Base-by-base conservation (phyloP, 2,329 filamentous ascomycete species). In the Cryphonectria naterciae region DNA sequence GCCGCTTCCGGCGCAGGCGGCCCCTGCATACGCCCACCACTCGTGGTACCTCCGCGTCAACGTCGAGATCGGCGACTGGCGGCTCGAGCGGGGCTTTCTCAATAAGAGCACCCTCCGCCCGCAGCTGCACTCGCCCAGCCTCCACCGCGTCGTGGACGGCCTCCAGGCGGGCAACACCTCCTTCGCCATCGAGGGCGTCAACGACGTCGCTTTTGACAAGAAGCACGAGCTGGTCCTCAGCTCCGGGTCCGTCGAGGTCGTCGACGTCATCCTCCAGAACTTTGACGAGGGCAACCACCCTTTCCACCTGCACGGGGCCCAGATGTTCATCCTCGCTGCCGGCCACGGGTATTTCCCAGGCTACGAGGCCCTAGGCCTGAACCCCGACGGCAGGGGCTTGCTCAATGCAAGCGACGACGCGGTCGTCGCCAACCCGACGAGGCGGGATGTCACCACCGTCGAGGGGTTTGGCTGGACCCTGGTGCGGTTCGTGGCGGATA, bases 251-350 rank as follows among this genome's bases (percentile, higher is more conserved):
- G 74, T 82, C 39, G 80, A 84, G 72, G 83, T 87, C 10, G 83
- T 91, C 35, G 88, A 91, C 75, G 81, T 91, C 46, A 79, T 91
- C 46, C 81, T 91, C 4, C 89, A 90, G 78, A 91, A 90, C 75
- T 83, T 88, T 72, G 88, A 91, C 73, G 83, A 84, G 81, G 75
- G 89, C 65, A 89, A 86, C 69, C 88, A 90, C 75, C 90, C 90
- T 0, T 91, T 91, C 82, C 90, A 92, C 79, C 80, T 93, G 1
- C 91, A 92, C 78, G 89, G 89, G 5, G 83, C 87, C 74, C 83
- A 84, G 73, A 88, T 91, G 79, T 89, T 88, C 79, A 82, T 89
- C 25, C 77, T 81, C 13, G 81, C 74, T n/a, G 74, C 75, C 46
- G 94, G 93, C 76, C 92, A 94, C 81, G 91, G 89, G 74, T 86